Conservation (phyloP, 176 grass and related monocot genomes). For the Cenchrus purpureus region DNA sequence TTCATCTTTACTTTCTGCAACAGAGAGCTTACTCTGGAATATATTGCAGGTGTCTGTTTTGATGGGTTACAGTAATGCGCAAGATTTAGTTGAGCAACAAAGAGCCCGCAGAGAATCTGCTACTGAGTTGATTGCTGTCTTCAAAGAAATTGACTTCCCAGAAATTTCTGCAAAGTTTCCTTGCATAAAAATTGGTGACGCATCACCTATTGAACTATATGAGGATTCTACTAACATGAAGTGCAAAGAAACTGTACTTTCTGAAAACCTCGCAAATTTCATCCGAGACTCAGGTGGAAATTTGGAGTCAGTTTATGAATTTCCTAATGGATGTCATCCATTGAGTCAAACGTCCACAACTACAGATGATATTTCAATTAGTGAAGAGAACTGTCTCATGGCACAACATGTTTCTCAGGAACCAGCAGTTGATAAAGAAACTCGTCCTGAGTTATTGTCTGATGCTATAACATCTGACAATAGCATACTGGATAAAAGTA, state of each 20-base stretch:
- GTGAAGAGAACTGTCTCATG: constrained; percentile 42
- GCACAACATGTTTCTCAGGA: constrained; percentile 35
- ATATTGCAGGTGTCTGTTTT: constrained; percentile 65
- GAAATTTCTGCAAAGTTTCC: constrained; percentile 67
- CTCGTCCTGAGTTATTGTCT: constrained; percentile 19
- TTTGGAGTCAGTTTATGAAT: constrained; percentile 44
- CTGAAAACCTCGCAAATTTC: constrained; percentile 56
- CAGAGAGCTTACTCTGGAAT: constrained; percentile 37
- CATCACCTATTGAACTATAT: constrained; percentile 74
- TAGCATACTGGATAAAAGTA: constrained; percentile 64
- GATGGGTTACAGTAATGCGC: constrained; percentile 67
- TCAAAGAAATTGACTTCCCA: constrained; percentile 74
- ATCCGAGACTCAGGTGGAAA: constrained; percentile 52
- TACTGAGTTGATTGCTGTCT: constrained; percentile 43
- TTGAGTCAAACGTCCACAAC: constrained; percentile 29
- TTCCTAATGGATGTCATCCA: constrained; percentile 48
- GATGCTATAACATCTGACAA: constrained; percentile 43
- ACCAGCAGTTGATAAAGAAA: constrained; percentile 34
- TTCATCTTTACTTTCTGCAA: constrained; percentile 31
- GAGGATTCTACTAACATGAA: constrained; percentile 55
- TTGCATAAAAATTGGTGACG: constrained; percentile 80
- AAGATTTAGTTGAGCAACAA: constrained; percentile 71
- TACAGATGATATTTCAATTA: constrained; percentile 28
- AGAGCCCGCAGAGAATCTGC: constrained; percentile 48
- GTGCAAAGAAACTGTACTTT: constrained; percentile 42